These are phyloP conservation scores for Crucibulum laeve DNA, from an alignment of 768 basidiomycete genomes.

Conservation along the genomic window DNA sequence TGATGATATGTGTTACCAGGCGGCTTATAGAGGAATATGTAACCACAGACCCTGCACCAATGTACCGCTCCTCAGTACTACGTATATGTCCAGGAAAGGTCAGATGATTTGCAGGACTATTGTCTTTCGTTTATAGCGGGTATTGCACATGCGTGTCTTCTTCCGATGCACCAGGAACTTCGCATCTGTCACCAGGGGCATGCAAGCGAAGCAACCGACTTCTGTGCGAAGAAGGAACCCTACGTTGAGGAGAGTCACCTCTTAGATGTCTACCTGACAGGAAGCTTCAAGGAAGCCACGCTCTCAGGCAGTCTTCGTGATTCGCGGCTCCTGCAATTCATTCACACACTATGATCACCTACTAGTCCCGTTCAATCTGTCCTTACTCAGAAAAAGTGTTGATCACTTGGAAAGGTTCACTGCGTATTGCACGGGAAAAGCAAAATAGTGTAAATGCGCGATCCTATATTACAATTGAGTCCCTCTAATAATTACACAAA, in stretches of 20 bases:
- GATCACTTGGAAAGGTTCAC: too few species aligned
- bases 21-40: not conserved
- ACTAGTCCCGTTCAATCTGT: too few species aligned
- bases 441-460: not conserved
- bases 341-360: not conserved
- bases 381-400: too few species aligned
- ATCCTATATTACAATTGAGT: not conserved
- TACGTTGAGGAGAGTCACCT: too few species aligned
- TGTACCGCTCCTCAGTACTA: too few species aligned
- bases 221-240: too few species aligned
- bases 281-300: not conserved
- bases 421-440: too few species aligned
- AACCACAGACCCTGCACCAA: not conserved
- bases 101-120: not conserved
- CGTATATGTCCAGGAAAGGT: conserved; percentile 1
- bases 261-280: not conserved
- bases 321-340: not conserved
- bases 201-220: too few species aligned
- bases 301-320: not conserved
- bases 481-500: not conserved
- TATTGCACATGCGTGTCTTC: too few species aligned
- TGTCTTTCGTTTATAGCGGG: too few species aligned
- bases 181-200: too few species aligned
- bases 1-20: not conserved
- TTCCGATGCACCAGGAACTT: too few species aligned